A percentile compares a stretch with the other conserved stretches of the same genome.
Conservation (phyloP, 176 grass and related monocot genomes). For the Alloteropsis semialata region DNA sequence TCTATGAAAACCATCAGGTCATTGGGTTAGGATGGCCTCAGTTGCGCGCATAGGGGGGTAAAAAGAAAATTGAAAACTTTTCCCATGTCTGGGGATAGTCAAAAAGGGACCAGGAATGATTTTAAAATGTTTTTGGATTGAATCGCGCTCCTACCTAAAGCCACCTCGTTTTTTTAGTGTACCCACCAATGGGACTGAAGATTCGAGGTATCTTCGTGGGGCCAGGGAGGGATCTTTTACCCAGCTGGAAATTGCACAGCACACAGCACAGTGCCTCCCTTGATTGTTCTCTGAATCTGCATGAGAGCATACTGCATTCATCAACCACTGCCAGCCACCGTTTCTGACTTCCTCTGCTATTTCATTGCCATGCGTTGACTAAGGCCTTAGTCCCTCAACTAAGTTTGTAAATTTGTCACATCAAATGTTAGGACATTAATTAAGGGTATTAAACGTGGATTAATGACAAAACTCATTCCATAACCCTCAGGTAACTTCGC, state of each 20-base stretch:
- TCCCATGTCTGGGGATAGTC: background rate
- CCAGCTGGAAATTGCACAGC: background rate
- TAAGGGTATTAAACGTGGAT: no score
- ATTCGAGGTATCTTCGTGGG: constrained; percentile 13
- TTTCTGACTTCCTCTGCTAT: background rate
- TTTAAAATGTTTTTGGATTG: background rate
- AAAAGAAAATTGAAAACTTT: background rate
- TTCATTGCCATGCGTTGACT: background rate
- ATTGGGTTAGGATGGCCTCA: no score
- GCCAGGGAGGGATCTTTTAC: background rate
- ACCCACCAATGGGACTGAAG: background rate
- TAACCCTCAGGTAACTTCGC: no score
- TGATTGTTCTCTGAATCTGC: background rate
- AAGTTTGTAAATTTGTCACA: no score
- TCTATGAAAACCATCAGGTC: no score
- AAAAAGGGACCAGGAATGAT: background rate
- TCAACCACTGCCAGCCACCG: background rate
- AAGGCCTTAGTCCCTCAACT: no score
- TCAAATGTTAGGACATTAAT: no score
- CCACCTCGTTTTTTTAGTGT: background rate
- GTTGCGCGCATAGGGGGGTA: constrained; percentile 24
- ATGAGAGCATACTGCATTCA: background rate
- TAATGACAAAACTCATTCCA: no score
- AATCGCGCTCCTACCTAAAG: background rate
- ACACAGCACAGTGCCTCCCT: no score